Evolutionary conservation across 2,329 filamentous ascomycete genomes (phyloP).

Genomic region (Pleurostoma richardsiae): DNA sequence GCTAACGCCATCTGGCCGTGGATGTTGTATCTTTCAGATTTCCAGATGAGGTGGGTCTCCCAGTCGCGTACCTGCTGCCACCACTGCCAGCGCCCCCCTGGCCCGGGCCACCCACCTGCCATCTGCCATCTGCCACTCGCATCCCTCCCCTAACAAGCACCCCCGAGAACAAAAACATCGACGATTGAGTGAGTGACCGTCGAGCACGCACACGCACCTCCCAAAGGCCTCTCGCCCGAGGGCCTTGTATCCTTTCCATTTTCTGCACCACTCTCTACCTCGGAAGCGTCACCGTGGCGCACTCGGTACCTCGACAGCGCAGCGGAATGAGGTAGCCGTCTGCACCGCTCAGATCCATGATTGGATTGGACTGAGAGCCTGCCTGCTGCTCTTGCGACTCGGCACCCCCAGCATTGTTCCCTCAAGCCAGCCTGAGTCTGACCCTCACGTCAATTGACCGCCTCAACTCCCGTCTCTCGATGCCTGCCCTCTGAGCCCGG

Average conservation of each 20-base stretch:
- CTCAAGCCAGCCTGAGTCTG: no score
- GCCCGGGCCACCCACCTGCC: no score
- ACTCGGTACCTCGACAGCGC: slow-evolving; percentile 12
- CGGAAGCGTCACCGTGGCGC: slow-evolving; percentile 11
- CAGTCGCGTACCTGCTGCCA: no score
- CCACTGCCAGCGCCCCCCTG: no score
- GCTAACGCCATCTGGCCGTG: no score
- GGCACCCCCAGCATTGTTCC: neutral
- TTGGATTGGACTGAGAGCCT: slow-evolving; percentile 44
- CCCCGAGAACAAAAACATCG: no score
- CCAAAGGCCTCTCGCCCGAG: neutral
- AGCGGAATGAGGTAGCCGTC: slow-evolving; percentile 55
- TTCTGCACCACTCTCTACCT: slow-evolving; percentile 1
- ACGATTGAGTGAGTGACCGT: no score
- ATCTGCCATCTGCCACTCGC: no score
- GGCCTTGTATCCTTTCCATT: neutral
- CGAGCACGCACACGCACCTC: neutral
- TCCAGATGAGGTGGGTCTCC: no score
- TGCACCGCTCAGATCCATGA: slow-evolving; percentile 54
- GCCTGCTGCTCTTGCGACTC: slow-evolving; percentile 1
- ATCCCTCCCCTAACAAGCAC: no score
- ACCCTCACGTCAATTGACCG: neutral
- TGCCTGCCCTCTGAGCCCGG: slow-evolving; percentile 10
- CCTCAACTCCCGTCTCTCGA: slow-evolving; percentile 4
- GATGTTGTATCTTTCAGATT: no score